Conservation (phyloP, 192 early-diverging fungal species). For the Coemansia sp. region DNA sequence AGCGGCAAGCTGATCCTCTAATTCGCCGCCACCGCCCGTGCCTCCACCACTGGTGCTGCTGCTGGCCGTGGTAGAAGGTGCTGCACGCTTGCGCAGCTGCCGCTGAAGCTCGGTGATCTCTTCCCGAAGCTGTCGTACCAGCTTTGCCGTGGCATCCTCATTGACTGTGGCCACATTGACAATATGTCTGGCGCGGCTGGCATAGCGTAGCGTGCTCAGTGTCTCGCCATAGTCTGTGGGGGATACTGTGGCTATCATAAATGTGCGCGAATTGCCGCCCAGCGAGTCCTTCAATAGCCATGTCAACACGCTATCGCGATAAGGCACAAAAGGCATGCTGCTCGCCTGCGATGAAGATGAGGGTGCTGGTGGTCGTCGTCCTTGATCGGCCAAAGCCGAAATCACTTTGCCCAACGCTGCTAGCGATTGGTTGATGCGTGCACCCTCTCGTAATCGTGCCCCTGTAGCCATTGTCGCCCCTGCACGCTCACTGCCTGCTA, state of each 20-base stretch:
- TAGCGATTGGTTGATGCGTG: conserved; percentile 92
- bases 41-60: conserved; percentile 13
- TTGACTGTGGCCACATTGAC: conserved; percentile 90
- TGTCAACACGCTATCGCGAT: conserved; percentile 87
- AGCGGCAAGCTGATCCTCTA: conserved; percentile 78
- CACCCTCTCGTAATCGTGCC: conserved; percentile 82
- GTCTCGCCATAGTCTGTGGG: conserved; percentile 77
- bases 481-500: conserved; percentile 92
- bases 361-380: conserved; percentile 16
- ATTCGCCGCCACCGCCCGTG: conserved; percentile 1
- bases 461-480: conserved; percentile 84
- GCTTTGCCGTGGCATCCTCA: conserved; percentile 76
- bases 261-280: conserved; percentile 81
- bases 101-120: conserved; percentile 69
- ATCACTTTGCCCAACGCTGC: conserved; percentile 94
- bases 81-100: conserved; percentile 45
- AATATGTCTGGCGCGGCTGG: conserved; percentile 87
- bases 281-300: conserved; percentile 83
- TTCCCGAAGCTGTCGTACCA: conserved; percentile 81
- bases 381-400: conserved; percentile 77
- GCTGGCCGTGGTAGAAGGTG: conserved; percentile 27
- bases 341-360: background rate
- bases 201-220: conserved; percentile 84
- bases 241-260: conserved; percentile 79
- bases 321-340: conserved; percentile 68